Base-by-base conservation (phyloP, 2,329 filamentous ascomycete genomes). In the Mycogone perniciosa region DNA sequence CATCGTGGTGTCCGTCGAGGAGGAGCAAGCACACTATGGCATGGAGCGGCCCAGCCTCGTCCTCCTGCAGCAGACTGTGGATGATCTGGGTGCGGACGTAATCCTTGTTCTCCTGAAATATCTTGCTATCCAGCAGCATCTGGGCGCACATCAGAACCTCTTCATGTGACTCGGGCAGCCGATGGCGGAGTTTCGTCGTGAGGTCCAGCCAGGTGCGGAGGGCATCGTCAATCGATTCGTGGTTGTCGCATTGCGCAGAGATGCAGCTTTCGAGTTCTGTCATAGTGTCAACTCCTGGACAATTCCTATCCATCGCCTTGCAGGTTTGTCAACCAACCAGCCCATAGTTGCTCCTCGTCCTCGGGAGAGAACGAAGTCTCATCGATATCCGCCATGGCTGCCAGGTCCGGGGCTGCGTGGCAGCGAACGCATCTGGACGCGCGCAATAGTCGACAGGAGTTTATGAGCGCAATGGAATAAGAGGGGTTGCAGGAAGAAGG, bases 21-120 rank as follows among this genome's bases (percentile, higher is more conserved):
- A 97, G 80, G 33, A 99, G 78, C 61, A 96, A 85, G 55, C 85
- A 89, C 27, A 85, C 81, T 53, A 95, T 88, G 54, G 90, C 77
- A 67, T 95, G 88, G 43, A 99, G 76, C n/a, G 84, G 82, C 33
- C 82, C 80, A 13, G 81, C 71, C 58, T 95, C 88, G 62, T 96
- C 91, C 71, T 97, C 93, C 77, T 96, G 78, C 58, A 96, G 72
- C 47, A 99, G 76, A 66, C 89, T 91, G 69, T 95, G 90, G 57
- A 97, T 83, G 62, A 99, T 89, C 72, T 97, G 93, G 41, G 82
- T 87, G 56, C 92, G 88, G 56, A 97, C 88, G 70, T 99, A 97
- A 51, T 89, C 85, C 58, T 82, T 80, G 67, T 96, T 85, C 10
- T 76, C 70, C 29, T 72, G 70, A 67, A 95, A 99, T 41, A 97